Conservation (phyloP, 2,329 filamentous ascomycete genomes). For the Lachnellula cervina region DNA sequence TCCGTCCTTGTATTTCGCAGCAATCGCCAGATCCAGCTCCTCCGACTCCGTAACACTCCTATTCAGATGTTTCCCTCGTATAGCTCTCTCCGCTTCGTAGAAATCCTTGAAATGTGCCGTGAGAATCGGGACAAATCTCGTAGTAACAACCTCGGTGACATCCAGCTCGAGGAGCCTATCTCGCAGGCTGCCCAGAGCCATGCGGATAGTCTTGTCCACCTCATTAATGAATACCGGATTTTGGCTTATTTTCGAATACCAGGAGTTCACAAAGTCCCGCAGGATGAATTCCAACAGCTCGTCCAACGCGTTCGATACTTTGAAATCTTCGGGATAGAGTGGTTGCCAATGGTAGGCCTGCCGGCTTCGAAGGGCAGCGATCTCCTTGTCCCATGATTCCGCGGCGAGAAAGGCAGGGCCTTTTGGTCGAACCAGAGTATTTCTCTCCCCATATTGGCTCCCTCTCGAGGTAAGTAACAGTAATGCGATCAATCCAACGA, state of each 20-base stretch:
- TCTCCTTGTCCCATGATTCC: constrained; percentile 65
- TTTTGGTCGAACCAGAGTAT: constrained; percentile 39
- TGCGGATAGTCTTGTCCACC: constrained; percentile 74
- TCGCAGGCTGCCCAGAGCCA: constrained; percentile 64
- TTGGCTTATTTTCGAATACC: constrained; percentile 83
- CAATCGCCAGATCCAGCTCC: constrained; percentile 91
- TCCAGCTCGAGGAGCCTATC: constrained; percentile 73
- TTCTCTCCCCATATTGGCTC: constrained; percentile 36
- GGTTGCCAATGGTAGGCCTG: constrained; percentile 63
- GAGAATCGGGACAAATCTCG: constrained; percentile 78
- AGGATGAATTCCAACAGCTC: constrained; percentile 70
- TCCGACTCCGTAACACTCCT: constrained; percentile 92
- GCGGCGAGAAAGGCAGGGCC: constrained; percentile 56
- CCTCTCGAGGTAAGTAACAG: constrained; percentile 58
- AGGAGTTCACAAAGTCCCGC: constrained; percentile 79
- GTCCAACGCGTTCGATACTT: constrained; percentile 76
- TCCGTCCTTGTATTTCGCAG: constrained; percentile 86
- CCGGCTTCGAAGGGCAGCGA: constrained; percentile 58
- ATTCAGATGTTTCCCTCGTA: constrained; percentile 83
- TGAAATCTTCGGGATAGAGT: constrained; percentile 70
- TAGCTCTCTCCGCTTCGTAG: constrained; percentile 79
- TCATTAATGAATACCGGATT: constrained; percentile 79
- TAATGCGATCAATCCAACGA: constrained; percentile 52
- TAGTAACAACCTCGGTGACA: constrained; percentile 76
- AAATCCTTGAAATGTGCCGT: constrained; percentile 88